These are phyloP conservation scores for Xerophyta viscosa DNA, from an alignment of 106 monocot species.

Conservation along the genomic window DNA sequence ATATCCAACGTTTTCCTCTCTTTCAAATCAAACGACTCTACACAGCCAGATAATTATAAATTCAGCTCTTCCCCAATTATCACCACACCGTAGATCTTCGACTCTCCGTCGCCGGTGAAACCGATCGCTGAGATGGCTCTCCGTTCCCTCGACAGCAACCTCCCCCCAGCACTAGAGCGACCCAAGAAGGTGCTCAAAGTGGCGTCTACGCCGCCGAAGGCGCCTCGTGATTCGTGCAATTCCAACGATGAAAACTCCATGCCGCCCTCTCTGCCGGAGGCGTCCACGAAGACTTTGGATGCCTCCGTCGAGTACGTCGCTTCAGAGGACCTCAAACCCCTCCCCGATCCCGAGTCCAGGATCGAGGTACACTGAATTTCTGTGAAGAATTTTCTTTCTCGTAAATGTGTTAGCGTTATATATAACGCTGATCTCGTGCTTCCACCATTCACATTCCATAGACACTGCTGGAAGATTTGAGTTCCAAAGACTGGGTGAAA, in stretches of 20 bases:
- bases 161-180: conserved; percentile 37
- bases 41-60: no score
- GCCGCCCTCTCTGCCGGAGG: not conserved
- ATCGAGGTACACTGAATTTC: conserved; percentile 37
- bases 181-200: conserved; percentile 70
- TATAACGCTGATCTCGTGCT: no score
- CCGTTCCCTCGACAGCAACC: conserved; percentile 61
- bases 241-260: conserved; percentile 39
- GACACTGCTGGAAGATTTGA: conserved; percentile 55
- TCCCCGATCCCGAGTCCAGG: conserved; percentile 38
- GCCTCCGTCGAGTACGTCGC: conserved; percentile 56
- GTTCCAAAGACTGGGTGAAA: conserved; percentile 59
- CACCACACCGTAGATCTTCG: no score
- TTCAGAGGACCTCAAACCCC: conserved; percentile 48
- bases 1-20: no score
- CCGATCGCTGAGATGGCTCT: no score
- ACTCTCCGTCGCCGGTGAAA: no score
- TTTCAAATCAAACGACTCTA: no score
- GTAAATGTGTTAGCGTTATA: not conserved
- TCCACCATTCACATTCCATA: conserved; percentile 2
- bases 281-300: conserved; percentile 18
- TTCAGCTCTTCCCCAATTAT: no score
- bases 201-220: not conserved
- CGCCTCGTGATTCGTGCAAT: not conserved
- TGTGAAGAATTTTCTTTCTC: not conserved